Conservation (phyloP, 495 filamentous ascomycete species). For the Xylaria intraflava region DNA sequence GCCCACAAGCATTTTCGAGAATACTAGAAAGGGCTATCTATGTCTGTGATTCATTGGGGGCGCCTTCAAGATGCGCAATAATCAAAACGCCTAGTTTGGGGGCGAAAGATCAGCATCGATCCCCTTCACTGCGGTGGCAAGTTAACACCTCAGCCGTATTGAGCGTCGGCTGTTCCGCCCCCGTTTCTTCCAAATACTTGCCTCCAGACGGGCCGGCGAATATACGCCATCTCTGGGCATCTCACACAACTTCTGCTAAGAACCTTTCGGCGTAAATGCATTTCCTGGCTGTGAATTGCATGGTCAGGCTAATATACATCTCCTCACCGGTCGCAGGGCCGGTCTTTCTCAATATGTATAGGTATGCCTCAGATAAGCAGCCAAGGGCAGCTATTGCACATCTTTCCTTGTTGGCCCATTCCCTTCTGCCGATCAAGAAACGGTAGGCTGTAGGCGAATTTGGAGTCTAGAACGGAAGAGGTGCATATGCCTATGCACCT, state of each 20-base stretch:
- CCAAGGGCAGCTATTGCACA: background rate
- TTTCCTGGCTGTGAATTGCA: background rate
- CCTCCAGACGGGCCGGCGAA: background rate
- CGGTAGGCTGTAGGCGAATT: background rate
- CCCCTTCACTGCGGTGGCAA: background rate
- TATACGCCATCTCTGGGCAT: background rate
- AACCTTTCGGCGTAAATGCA: background rate
- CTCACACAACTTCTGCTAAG: background rate
- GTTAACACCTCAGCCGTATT: background rate
- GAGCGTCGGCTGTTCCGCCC: background rate
- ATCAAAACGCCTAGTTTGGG: background rate
- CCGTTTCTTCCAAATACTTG: background rate
- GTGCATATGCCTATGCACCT: constrained; percentile 2
- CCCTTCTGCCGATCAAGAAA: background rate
- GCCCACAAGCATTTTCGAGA: background rate
- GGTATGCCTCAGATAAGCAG: background rate
- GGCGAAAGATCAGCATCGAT: background rate
- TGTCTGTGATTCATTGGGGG: no score
- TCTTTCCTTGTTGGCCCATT: background rate
- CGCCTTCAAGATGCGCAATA: no score
- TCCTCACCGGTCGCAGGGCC: background rate
- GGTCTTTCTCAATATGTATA: background rate
- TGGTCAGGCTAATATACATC: background rate
- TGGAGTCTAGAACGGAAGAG: constrained; percentile 1
- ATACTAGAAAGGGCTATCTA: background rate